These are phyloP conservation scores for Pontederia paniculata DNA, from an alignment of 176 grass and related monocot species.

Conservation along the genomic window DNA sequence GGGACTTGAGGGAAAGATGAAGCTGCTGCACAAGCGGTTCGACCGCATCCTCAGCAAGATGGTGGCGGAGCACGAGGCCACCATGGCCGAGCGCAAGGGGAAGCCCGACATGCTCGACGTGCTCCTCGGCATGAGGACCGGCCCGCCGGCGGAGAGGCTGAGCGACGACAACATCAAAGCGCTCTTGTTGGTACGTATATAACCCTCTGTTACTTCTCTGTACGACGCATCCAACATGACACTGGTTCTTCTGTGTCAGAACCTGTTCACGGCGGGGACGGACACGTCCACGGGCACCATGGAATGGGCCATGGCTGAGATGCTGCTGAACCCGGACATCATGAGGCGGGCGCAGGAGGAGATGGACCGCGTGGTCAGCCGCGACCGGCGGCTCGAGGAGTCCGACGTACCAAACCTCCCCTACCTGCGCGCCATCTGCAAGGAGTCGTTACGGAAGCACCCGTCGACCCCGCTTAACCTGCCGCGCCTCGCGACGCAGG, in stretches of 20 bases:
- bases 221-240: too few species aligned
- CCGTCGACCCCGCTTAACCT: constrained; percentile 22
- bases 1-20: constrained; percentile 10
- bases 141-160: constrained; percentile 1
- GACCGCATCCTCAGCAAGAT: constrained; percentile 11
- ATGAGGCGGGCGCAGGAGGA: constrained; percentile 15
- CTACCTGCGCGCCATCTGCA: constrained; percentile 22
- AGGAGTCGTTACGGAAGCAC: constrained; percentile 26
- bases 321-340: constrained; percentile 16
- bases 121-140: background rate
- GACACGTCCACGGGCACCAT: constrained; percentile 16
- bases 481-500: background rate
- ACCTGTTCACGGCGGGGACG: constrained; percentile 24
- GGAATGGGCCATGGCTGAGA: constrained; percentile 20
- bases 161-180: constrained; percentile 25
- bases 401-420: constrained; percentile 23
- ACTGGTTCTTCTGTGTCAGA: too few species aligned
- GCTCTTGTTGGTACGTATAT: constrained; percentile 16
- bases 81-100: background rate
- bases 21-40: constrained; percentile 8
- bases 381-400: constrained; percentile 14
- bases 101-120: constrained; percentile 17
- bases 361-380: constrained; percentile 13
- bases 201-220: too few species aligned
- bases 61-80: constrained; percentile 19